Evolutionary conservation across 2,329 filamentous ascomycete genomes (phyloP).

Genomic region (Curvularia sp.): DNA sequence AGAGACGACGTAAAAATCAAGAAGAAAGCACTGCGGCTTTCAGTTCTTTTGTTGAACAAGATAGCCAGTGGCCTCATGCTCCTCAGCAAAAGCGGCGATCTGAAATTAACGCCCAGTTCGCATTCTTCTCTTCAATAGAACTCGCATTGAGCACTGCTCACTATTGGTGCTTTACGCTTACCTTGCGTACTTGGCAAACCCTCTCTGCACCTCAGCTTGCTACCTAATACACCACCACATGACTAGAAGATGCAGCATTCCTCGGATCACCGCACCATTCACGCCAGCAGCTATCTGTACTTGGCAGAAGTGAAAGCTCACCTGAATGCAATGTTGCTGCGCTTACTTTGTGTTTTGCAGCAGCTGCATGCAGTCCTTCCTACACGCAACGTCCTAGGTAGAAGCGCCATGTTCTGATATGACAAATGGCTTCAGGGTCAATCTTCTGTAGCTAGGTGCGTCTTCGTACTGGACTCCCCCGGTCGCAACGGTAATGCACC

Average conservation of each 20-base stretch:
- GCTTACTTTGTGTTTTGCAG: neutral
- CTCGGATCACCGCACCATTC: neutral
- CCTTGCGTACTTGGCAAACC: neutral
- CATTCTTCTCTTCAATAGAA: too few relatives aligned
- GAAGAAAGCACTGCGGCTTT: neutral
- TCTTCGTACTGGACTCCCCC: neutral
- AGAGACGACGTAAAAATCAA: neutral
- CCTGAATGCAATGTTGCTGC: neutral
- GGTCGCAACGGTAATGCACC: neutral
- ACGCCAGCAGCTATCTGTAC: neutral
- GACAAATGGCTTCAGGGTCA: neutral
- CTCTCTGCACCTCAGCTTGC: neutral
- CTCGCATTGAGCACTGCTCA: neutral
- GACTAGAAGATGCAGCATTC: neutral
- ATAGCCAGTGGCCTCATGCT: neutral
- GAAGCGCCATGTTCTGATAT: neutral
- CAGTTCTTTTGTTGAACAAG: neutral
- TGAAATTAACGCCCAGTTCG: neutral
- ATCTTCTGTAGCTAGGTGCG: neutral
- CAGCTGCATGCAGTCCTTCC: neutral
- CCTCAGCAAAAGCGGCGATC: neutral
- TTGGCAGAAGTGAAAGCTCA: neutral
- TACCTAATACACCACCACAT: neutral
- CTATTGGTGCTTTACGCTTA: neutral
- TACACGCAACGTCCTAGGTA: neutral